Base-by-base conservation (phyloP, 192 early-diverging fungal species). In the Entomortierella parvispora region DNA sequence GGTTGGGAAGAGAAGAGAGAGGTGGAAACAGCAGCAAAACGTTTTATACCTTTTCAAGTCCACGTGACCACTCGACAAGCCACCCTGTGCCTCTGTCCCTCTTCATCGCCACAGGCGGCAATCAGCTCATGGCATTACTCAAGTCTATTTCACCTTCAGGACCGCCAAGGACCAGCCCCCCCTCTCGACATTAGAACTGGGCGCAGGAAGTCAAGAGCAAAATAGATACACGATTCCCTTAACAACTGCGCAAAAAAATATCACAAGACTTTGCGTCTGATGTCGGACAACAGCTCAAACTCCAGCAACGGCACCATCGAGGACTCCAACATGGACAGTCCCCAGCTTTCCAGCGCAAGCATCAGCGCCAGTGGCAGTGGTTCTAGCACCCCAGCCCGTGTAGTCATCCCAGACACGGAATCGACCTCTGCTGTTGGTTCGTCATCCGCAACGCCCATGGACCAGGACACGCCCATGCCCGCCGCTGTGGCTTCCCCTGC, bases 291-390 rank as follows among this genome's bases (percentile, higher is more conserved):
- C 58, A 51, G 58, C n/a, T 75, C 64, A 25, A 75, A 75, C 58
- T 68, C 71, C 25, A 76, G 65, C 40, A 14, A 68, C 47, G 68
- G 54, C 55, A 68, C 74, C 4, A 44, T 59, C 61, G 74, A 77
- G 66, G 74, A 77, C 49, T 43, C 61, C 45, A 68, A 49, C 54
- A 77, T 77, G 74, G 74, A 50, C 20, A 77, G 74, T 43, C 72
- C 72, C 8, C 54, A 40, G 47, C 46, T 15, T 20, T 64, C 66
- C 9, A 60, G 43, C 9, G 42, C 62, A n/a, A n/a, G n/a, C n/a
- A n/a, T n/a, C n/a, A n/a, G n/a, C n/a, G n/a, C n/a, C n/a, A n/a
- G n/a, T n/a, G n/a, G n/a, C 15, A 72, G 70, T 17, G 70, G 62
- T 15, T 50, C 65, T 37, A 54, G 61, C 32, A 68, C 74, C 3